Base-by-base conservation (phyloP, 495 filamentous ascomycete genomes). In the Opeltia flavorubescens region DNA sequence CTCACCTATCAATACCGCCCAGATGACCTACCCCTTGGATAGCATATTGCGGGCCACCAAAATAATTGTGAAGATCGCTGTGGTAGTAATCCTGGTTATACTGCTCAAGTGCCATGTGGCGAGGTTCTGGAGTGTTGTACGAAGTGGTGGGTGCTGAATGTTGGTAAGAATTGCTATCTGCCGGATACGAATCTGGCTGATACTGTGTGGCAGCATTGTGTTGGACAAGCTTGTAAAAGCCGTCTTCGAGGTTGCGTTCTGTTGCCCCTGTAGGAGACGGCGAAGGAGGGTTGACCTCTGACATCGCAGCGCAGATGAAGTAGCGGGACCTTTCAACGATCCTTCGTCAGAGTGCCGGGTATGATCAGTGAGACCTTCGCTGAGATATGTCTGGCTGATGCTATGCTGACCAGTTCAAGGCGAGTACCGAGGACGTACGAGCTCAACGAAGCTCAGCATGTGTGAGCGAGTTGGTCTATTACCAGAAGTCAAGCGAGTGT, bases 181-280 rank as follows among this genome's bases (percentile, higher is more conserved):
- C 20, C 20, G 44, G 12, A 23, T 51, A 51, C 12, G 26, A 13
- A 34, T 45, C 35, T 23, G 48, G 33, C 44, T 48, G 57, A 47
- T 59, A 59, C 11, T 60, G 51, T 12, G 60, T 50, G 26, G 54
- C 47, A 21, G 68, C 53, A 53, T 70, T 77, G 49, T 75, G 70
- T 50, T 70, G 66, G 30, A 71, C 52, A 12, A 70, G 47, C 29
- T 74, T 60, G 31, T 72, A 66, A 34, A 69, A 58, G 44, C 66
- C 64, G 55, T 65, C 62, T 15, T 64, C 58, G n/a, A 72, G 59
- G 38, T 66, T 54, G 18, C 70, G 69, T 30, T 59, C 58, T 34
- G 36, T 43, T 18, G 38, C 27, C 18, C 34, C 47, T 35, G 47
- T 39, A 21, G 45, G 54, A 17, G 47, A 41, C 23, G 44, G 39